A percentile compares a stretch with the other conserved stretches of the same genome.
These are phyloP conservation scores for Penicillium sp. DNA, from an alignment of 2,329 filamentous ascomycete species.

Conservation along the genomic window DNA sequence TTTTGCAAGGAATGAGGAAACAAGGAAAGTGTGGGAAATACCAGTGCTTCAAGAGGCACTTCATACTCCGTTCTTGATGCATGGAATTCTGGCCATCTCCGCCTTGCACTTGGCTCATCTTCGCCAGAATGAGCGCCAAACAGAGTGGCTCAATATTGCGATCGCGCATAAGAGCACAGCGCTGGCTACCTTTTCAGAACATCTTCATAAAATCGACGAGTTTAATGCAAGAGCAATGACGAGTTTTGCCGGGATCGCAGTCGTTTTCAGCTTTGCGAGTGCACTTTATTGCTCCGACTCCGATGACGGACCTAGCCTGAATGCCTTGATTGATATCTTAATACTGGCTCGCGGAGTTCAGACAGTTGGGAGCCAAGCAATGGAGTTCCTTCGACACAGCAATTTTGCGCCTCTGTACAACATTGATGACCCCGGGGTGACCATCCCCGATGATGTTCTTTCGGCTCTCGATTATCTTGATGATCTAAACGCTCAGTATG, in stretches of 20 bases:
- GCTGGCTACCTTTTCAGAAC: constrained; percentile 21
- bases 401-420: constrained; percentile 23
- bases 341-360: constrained; percentile 24
- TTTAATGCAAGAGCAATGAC: constrained; percentile 28
- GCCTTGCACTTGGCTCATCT: constrained; percentile 31
- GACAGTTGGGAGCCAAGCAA: constrained; percentile 9
- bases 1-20: constrained; percentile 29
- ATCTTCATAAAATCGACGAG: constrained; percentile 20
- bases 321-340: constrained; percentile 20
- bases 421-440: background rate
- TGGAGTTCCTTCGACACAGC: constrained; percentile 17
- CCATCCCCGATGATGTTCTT: constrained; percentile 9
- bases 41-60: constrained; percentile 30
- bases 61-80: constrained; percentile 32
- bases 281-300: constrained; percentile 17
- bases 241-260: constrained; percentile 26
- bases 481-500: constrained; percentile 10
- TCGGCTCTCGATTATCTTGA: constrained; percentile 15
- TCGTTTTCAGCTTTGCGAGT: constrained; percentile 33
- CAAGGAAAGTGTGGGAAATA: constrained; percentile 29
- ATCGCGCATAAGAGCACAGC: constrained; percentile 29
- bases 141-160: constrained; percentile 28
- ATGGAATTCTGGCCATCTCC: constrained; percentile 34
- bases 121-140: constrained; percentile 5
- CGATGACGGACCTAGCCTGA: constrained; percentile 18